Base-by-base conservation (phyloP, 139 green algal species). In the Chlamydomonas incerta region DNA sequence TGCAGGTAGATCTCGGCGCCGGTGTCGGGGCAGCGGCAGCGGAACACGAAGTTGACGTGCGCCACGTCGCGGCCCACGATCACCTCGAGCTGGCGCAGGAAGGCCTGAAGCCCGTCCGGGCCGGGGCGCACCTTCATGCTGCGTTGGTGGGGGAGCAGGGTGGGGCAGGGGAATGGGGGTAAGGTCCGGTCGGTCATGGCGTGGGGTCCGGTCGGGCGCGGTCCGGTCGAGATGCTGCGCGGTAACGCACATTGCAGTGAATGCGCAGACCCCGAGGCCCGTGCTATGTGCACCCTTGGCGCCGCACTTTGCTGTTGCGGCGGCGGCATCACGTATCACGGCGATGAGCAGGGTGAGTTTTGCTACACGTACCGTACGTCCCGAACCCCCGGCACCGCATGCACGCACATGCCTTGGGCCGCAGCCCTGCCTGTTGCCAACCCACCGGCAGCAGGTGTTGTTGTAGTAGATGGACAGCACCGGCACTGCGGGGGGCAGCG, bases 1-100 rank as follows among this genome's bases (percentile, higher is more conserved):
- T 90, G 87, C 50, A 94, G 88, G 74, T 90, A 89, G 41, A 93
- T 73, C 82, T 89, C 82, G 37, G 86, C 80, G 60, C 89, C 65
- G 3, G 72, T 77, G 63, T 88, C 73, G 0, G 73, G 70, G 66
- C 70, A 77, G 29, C 83, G 66, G 63, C 83, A 88, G 63, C 83
- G 50, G 65, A 80, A 88, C 3, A 83, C 66, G 65, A 75, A 82
- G 63, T 83, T 90, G 29, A 92, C 86, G 41, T 83, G 72, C 28
- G 89, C 81, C 14, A 86, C 80, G 60, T 89, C 88, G 62, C 91
- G 89, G 26, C 90, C 90, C 46, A 92, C 90, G 24, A 90, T 86
- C n/a, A 34, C 75, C 20, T 86, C 71, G 13, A 92, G 74, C 31
- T 88, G 82, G 1, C 35, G 37, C 1, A 88, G 58, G 50, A 90